phyloP scores from a whole-genome alignment of 345 rosid genomes.

The Rhodamnia rubescens region DNA sequence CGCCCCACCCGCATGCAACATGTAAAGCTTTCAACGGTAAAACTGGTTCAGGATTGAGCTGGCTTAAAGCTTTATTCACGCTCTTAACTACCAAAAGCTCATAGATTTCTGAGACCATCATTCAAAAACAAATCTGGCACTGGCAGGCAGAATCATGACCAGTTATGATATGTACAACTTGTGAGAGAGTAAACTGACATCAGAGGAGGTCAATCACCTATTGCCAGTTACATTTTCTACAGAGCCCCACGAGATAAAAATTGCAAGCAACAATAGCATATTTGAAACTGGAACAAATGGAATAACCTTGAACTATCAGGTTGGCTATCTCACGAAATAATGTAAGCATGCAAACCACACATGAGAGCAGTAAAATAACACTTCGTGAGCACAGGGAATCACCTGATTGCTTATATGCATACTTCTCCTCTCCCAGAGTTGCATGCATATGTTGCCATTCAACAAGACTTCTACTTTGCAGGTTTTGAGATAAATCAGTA shows the following conservation, averaged over 20 bases:
- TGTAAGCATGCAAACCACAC: neutral
- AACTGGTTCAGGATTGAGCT: neutral
- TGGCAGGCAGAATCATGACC: neutral
- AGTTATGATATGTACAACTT: neutral
- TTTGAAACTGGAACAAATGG: neutral
- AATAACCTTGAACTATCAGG: neutral
- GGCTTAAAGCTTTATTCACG: neutral
- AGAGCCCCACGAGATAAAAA: neutral
- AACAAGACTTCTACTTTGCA: constrained; percentile 19
- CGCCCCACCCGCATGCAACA: neutral
- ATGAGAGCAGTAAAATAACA: neutral
- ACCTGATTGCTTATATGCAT: constrained; percentile 35
- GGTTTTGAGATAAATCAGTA: constrained; percentile 26
- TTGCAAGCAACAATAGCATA: neutral
- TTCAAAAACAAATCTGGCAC: neutral
- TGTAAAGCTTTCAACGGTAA: neutral
- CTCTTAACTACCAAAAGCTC: neutral
- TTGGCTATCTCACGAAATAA: neutral
- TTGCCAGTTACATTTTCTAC: neutral
- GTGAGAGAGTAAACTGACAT: neutral
- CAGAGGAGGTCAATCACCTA: neutral
- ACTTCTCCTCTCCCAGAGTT: constrained; percentile 12
- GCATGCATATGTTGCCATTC: constrained; percentile 22
- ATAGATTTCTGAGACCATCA: neutral
- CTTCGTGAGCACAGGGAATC: constrained; percentile 4